phyloP scores from a whole-genome alignment of 2,329 filamentous ascomycete species.

The Epichloe sp. region DNA sequence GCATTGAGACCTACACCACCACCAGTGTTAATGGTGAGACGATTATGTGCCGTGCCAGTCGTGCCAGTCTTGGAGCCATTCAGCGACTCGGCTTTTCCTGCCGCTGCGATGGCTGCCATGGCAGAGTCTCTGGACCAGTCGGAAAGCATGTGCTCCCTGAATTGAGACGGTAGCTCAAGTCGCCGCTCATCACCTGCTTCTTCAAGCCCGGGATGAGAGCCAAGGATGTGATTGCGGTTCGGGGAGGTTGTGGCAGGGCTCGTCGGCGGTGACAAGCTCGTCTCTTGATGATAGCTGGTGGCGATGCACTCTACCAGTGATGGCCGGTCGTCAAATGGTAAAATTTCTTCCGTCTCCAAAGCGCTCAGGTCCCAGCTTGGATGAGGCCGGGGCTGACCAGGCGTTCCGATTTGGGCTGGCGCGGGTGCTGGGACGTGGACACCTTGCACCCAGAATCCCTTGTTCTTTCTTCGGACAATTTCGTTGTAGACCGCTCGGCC shows the following conservation, averaged over 20 bases:
- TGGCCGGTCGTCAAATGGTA: conserved; percentile 62
- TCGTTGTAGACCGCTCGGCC: conserved; percentile 64
- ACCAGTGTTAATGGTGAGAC: conserved; percentile 41
- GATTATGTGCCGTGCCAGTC: conserved; percentile 35
- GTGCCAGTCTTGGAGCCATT: conserved; percentile 61
- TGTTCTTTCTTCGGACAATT: conserved; percentile 58
- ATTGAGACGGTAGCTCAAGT: conserved; percentile 48
- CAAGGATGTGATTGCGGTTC: conserved; percentile 47
- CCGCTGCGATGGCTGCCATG: conserved; percentile 53
- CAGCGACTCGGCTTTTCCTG: conserved; percentile 59
- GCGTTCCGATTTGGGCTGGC: conserved; percentile 46
- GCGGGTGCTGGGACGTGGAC: conserved; percentile 57
- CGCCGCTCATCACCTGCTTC: conserved; percentile 24
- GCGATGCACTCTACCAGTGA: conserved; percentile 65
- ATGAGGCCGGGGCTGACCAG: conserved; percentile 30
- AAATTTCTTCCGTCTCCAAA: conserved; percentile 49
- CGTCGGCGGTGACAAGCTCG: conserved; percentile 47
- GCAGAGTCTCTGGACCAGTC: conserved; percentile 71
- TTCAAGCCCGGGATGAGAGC: conserved; percentile 28
- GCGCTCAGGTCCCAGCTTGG: conserved; percentile 36
- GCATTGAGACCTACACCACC: conserved; percentile 20
- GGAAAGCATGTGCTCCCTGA: conserved; percentile 63
- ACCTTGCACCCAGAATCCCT: conserved; percentile 66
- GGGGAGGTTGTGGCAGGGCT: conserved; percentile 59
- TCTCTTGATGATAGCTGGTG: conserved; percentile 56